Base-by-base conservation (phyloP, 495 filamentous ascomycete genomes). In the Podospora pseudopauciseta region DNA sequence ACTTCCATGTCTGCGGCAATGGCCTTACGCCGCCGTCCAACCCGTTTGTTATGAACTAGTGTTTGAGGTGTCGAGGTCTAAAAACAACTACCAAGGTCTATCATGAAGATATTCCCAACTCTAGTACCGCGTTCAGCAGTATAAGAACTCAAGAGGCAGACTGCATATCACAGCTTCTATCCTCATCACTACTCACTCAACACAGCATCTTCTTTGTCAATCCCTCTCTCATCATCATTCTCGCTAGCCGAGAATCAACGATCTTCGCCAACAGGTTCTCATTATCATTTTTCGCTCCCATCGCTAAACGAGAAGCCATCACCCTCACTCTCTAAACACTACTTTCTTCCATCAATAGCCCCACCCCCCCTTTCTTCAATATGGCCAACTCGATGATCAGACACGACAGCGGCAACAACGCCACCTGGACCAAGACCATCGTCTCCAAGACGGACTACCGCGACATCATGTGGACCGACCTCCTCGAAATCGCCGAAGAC, bases 391-490 rank as follows among this genome's bases (percentile, higher is more conserved):
- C 5, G 0, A 56, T 56, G 54, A 56, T 6, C 54, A 18, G 0
- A 13, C 15, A 18, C 54, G 54, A 20, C 54, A 56, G 6, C 4
- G 54, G 54, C 54, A 13, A 0, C 54, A 56, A 56, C 16, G 54
- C 54, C 54, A 56, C 54, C 54, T 56, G 54, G 54, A 56, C 54
- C 54, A 56, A 56, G 11, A 56, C 0, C 54, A 13, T 56, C 54
- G 19, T 20, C 54, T 18, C 54, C 54, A 56, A 18, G 4, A 56
- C 15, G 5, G 54, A 56, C 54, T 56, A 56, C 54, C 54, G 54
- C 54, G 15, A 56, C 54, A 56, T 56, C 54, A 56, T 56, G 54
- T 56, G 54, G 54, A 56, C 54, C 54, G 54, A 56, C 19, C 54
- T 56, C 54, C 54, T 56, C 19, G 6, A 6, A 0, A 19, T 56